Base-by-base conservation (phyloP, 176 grass and related monocot genomes). In the Zoysia pacifica region DNA sequence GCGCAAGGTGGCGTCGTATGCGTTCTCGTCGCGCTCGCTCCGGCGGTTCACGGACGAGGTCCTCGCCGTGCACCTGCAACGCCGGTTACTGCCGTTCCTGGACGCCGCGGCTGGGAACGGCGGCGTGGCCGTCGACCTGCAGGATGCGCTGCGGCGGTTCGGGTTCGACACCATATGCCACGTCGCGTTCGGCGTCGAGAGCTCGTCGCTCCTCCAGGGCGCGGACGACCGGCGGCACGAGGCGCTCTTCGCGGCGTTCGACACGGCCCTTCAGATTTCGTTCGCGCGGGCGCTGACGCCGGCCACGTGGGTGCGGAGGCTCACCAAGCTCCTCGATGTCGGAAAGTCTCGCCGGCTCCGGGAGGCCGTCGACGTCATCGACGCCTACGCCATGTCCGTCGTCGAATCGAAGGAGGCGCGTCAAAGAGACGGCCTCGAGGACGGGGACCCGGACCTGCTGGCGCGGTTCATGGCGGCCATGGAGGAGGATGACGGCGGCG, bases 121-220 rank as follows among this genome's bases (percentile, higher is more conserved):
- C 12, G 51, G 0, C 45, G 3, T 1, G 4, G 41, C 70, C 55
- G 44, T 93, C 42, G 91, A 97, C 75, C 79, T 97, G 18, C 91
- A 93, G 76, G 83, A 89, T 55, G 77, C 71, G 37, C 84, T 97
- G 15, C 75, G 89, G 11, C 84, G 90, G 80, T 93, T 97, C 63
- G 66, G 78, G 36, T 97, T 93, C 69, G 88, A 83, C 58, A 63
- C 52, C 62, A 85, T 97, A 65, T 93, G 88, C 83, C 64, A 83
- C 11, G 72, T 97, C 75, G 88, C 90, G 50, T 93, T 97, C 73
- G 93, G 87, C 48, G 73, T 87, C 54, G 88, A 93, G 73, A 49
- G 10, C 68, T 37, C 54, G 46, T 60, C 67, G 41, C 41, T 46
- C 9, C 19, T 67, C 38, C 71, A 59, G 7, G 47, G 18, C 48